Evolutionary conservation across 805 yeast genomes (phyloP).

Genomic region (Kodamaea laetipori): DNA sequence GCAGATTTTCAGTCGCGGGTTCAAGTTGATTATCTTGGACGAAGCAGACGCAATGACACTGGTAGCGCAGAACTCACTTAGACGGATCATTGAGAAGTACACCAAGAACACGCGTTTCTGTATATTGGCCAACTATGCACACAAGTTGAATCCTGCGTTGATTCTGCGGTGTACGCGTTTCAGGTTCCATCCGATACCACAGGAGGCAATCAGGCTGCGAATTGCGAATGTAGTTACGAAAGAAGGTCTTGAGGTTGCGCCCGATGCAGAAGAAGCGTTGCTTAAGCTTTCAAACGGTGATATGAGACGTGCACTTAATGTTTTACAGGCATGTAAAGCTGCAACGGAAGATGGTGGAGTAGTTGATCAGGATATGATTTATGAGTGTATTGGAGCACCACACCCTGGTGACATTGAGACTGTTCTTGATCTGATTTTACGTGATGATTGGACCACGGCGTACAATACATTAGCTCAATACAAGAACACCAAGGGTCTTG

Average conservation of each 20-base stretch:
- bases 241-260: conserved; percentile 62
- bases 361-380: conserved; percentile 74
- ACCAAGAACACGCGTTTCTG: conserved; percentile 95
- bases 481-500: conserved; percentile 78
- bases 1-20: conserved; percentile 85
- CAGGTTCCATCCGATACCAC: conserved; percentile 80
- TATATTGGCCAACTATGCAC: conserved; percentile 93
- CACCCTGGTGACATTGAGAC: conserved; percentile 81
- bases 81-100: conserved; percentile 87
- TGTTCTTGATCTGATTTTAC: conserved; percentile 73
- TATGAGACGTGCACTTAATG: conserved; percentile 93
- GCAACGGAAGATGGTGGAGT: conserved; percentile 49
- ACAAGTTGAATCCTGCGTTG: conserved; percentile 92
- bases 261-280: conserved; percentile 65
- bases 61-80: conserved; percentile 79
- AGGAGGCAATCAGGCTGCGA: conserved; percentile 67
- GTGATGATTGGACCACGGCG: conserved; percentile 87
- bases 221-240: conserved; percentile 65
- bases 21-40: conserved; percentile 88
- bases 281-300: conserved; percentile 85
- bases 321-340: conserved; percentile 90
- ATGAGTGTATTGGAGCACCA: conserved; percentile 95
- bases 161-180: conserved; percentile 93
- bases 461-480: conserved; percentile 63
- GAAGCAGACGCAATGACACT: conserved; percentile 96